These are phyloP conservation scores for Colletotrichum magnum DNA, from an alignment of 2,329 filamentous ascomycete genomes.

Conservation along the genomic window DNA sequence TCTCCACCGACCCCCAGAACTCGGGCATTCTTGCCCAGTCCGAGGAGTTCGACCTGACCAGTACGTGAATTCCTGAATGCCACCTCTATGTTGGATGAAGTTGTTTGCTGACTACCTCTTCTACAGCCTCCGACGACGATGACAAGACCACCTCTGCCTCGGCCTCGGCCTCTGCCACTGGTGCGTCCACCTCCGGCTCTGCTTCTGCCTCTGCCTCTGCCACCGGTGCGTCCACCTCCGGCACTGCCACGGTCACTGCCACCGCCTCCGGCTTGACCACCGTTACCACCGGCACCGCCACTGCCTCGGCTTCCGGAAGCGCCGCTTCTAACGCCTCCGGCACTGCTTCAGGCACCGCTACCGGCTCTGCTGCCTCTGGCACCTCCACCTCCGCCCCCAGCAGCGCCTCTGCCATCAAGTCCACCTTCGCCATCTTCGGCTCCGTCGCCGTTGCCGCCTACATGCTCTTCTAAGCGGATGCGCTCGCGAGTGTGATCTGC, in stretches of 20 bases:
- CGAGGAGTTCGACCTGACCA: constrained; percentile 26
- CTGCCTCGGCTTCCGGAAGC: constrained; percentile 24
- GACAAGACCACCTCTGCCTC: background rate
- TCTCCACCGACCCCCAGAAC: constrained; percentile 35
- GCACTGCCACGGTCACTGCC: constrained; percentile 23
- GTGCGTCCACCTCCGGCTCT: constrained; percentile 11
- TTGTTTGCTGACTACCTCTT: background rate
- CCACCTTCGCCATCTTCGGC: constrained; percentile 39
- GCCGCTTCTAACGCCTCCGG: constrained; percentile 26
- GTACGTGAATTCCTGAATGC: constrained; percentile 17
- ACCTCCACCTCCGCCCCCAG: constrained; percentile 25
- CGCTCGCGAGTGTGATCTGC: constrained; percentile 20
- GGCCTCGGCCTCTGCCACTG: background rate
- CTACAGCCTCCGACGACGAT: constrained; percentile 13
- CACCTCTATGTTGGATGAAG: too few species aligned
- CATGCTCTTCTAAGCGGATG: constrained; percentile 38
- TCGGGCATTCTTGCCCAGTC: constrained; percentile 38
- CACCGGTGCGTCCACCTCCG: constrained; percentile 20
- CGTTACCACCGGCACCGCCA: constrained; percentile 33
- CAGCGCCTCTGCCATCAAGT: constrained; percentile 36
- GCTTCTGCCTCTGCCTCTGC: constrained; percentile 24
- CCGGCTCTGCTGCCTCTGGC: constrained; percentile 34
- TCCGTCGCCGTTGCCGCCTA: constrained; percentile 38
- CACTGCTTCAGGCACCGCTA: constrained; percentile 27
- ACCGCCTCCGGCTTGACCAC: constrained; percentile 35